A percentile compares a stretch with the other conserved stretches of the same genome.
Conservation (phyloP, 1,284 basidiomycete genomes). For the Ustilago curta region DNA sequence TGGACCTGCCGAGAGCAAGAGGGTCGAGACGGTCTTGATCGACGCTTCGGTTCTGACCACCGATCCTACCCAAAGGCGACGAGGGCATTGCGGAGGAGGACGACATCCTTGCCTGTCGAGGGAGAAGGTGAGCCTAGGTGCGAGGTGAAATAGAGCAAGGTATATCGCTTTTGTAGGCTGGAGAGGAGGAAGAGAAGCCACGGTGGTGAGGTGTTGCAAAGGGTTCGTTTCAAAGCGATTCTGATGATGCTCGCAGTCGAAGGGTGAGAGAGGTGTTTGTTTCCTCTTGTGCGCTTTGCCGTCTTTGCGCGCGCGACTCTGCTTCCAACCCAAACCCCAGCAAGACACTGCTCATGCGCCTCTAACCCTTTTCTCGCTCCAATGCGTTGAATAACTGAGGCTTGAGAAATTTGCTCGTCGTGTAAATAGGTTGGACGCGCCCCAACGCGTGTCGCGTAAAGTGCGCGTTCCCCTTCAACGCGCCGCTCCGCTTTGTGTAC, state of each 20-base stretch:
- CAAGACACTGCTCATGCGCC: slow-evolving; percentile 72
- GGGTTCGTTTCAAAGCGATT: not conserved
- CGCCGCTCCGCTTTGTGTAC: not conserved
- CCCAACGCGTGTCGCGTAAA: slow-evolving; percentile 43
- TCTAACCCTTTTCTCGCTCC: slow-evolving; percentile 50
- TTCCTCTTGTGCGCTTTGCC: not conserved
- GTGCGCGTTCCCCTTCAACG: slow-evolving; percentile 13
- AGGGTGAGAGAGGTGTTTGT: slow-evolving; percentile 4
- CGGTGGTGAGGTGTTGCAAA: not conserved
- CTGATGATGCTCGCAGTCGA: not conserved
- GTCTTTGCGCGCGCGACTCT: not conserved
- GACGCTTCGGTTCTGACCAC: slow-evolving; percentile 29
- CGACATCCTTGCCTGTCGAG: slow-evolving; percentile 34
- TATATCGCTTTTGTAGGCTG: not conserved
- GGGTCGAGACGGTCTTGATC: slow-evolving; percentile 43
- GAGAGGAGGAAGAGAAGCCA: not conserved
- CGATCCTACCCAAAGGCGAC: slow-evolving; percentile 49
- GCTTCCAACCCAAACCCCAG: not conserved
- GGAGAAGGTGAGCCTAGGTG: not conserved
- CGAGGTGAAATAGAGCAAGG: not conserved
- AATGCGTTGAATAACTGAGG: slow-evolving; percentile 8
- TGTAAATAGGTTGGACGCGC: slow-evolving; percentile 46
- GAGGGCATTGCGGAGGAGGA: slow-evolving; percentile 55
- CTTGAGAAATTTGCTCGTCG: slow-evolving; percentile 19
- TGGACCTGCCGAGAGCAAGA: slow-evolving; percentile 40